phyloP scores from a whole-genome alignment of 2,329 filamentous ascomycete species.

The Cytospora chrysosperma region DNA sequence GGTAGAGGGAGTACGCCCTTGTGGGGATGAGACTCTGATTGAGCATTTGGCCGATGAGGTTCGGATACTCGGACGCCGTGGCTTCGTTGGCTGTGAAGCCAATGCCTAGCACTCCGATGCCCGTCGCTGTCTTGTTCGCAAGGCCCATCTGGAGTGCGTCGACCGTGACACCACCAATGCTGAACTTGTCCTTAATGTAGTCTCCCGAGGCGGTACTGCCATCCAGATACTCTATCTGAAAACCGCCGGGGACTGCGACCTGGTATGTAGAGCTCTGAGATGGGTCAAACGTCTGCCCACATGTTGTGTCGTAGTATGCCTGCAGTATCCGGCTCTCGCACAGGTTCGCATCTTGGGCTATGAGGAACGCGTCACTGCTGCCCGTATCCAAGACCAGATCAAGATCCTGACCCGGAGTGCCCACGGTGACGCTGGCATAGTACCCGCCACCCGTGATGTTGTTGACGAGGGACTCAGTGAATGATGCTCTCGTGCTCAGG shows the following conservation, averaged over 20 bases:
- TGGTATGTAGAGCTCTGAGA: constrained; percentile 49
- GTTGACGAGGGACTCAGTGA: constrained; percentile 46
- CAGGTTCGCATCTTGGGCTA: constrained; percentile 39
- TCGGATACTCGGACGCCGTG: constrained; percentile 44
- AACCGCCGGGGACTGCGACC: constrained; percentile 43
- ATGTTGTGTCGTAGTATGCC: constrained; percentile 35
- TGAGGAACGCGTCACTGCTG: constrained; percentile 62
- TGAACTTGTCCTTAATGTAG: constrained; percentile 56
- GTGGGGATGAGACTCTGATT: constrained; percentile 60
- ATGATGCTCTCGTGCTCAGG: constrained; percentile 25
- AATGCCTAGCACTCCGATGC: constrained; percentile 58
- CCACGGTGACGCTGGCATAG: constrained; percentile 56
- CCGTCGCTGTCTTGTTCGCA: constrained; percentile 47
- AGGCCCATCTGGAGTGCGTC: constrained; percentile 55
- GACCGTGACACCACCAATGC: constrained; percentile 50
- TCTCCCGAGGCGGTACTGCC: constrained; percentile 52
- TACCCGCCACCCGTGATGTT: constrained; percentile 56
- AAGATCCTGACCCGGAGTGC: constrained; percentile 56
- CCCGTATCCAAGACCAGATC: constrained; percentile 61
- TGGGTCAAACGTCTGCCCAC: constrained; percentile 45
- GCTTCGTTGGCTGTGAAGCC: constrained; percentile 54
- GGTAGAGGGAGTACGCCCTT: constrained; percentile 68
- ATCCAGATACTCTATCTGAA: constrained; percentile 63
- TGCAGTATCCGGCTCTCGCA: constrained; percentile 40
- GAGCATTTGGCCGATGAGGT: constrained; percentile 65